phyloP scores from a whole-genome alignment of 768 basidiomycete genomes.

The Boletus sp. region DNA sequence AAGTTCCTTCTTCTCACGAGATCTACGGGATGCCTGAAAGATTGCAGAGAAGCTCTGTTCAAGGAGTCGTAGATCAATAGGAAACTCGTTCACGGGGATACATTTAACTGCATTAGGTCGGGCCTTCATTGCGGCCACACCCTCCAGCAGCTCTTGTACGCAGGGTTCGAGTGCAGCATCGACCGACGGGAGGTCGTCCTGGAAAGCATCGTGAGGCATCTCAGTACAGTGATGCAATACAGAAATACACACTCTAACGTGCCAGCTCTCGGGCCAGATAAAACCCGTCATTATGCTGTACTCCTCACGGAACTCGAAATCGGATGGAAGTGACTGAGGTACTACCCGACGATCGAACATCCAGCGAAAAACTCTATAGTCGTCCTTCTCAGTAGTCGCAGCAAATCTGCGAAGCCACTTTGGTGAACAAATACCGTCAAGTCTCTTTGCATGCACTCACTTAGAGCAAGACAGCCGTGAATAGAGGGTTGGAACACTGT shows the following conservation, averaged over 20 bases:
- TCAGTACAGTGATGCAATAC: too few relatives aligned
- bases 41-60: slow-evolving; percentile 9
- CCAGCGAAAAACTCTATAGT: too few relatives aligned
- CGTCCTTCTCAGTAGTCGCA: too few relatives aligned
- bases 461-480: neutral
- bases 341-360: too few relatives aligned
- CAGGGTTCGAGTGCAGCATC: slow-evolving; percentile 9
- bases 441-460: too few relatives aligned
- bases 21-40: slow-evolving; percentile 9
- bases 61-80: slow-evolving; percentile 1
- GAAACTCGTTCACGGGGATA: neutral
- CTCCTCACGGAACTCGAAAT: slow-evolving; percentile 1
- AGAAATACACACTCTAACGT: neutral
- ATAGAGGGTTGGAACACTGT: neutral
- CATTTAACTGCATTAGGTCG: neutral
- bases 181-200: slow-evolving; percentile 7
- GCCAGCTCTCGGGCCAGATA: slow-evolving; percentile 11
- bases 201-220: neutral
- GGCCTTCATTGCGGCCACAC: neutral
- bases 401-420: neutral
- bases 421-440: neutral
- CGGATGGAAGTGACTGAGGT: slow-evolving; percentile 1
- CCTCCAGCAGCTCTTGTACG: neutral
- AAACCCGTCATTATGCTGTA: slow-evolving; percentile 1
- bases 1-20: slow-evolving; percentile 1